A percentile compares a stretch with the other conserved stretches of the same genome.
Evolutionary conservation across 2,329 filamentous ascomycete species (phyloP).

Genomic region (Laburnicola sp.): DNA sequence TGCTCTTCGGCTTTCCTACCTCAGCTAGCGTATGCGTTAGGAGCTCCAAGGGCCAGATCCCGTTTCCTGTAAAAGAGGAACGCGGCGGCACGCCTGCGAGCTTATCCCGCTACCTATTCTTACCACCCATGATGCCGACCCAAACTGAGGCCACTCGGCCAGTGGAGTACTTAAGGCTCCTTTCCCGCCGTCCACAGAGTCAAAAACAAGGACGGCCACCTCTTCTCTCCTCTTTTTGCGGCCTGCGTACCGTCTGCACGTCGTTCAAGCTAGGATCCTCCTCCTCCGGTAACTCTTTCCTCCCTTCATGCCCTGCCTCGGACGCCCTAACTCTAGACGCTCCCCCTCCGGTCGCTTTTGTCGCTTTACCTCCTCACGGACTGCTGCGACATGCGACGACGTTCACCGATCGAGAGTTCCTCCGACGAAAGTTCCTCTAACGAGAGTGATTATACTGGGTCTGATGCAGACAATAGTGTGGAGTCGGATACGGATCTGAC

Average conservation of each 20-base stretch:
- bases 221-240: slow-evolving; percentile 10
- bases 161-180: slow-evolving; percentile 14
- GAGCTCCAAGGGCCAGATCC: slow-evolving; percentile 6
- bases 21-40: slow-evolving; percentile 18
- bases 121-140: slow-evolving; percentile 5
- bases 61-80: slow-evolving; percentile 1
- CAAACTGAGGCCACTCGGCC: slow-evolving; percentile 4
- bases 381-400: slow-evolving; percentile 10
- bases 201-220: slow-evolving; percentile 6
- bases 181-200: background rate
- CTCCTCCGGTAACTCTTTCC: slow-evolving; percentile 6
- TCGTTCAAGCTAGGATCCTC: background rate
- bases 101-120: slow-evolving; percentile 3
- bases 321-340: too few species aligned
- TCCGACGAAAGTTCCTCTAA: background rate
- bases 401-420: slow-evolving; percentile 13
- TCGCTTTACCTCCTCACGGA: slow-evolving; percentile 1
- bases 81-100: background rate
- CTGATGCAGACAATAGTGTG: slow-evolving; percentile 12
- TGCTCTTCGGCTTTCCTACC: slow-evolving; percentile 1
- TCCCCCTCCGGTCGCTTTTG: too few species aligned
- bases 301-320: background rate
- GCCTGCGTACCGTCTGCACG: slow-evolving; percentile 10
- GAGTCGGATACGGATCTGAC: slow-evolving; percentile 17
- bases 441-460: slow-evolving; percentile 14